These are phyloP conservation scores for Penstemon davidsonii DNA, from an alignment of 257 asterid species.

Conservation along the genomic window DNA sequence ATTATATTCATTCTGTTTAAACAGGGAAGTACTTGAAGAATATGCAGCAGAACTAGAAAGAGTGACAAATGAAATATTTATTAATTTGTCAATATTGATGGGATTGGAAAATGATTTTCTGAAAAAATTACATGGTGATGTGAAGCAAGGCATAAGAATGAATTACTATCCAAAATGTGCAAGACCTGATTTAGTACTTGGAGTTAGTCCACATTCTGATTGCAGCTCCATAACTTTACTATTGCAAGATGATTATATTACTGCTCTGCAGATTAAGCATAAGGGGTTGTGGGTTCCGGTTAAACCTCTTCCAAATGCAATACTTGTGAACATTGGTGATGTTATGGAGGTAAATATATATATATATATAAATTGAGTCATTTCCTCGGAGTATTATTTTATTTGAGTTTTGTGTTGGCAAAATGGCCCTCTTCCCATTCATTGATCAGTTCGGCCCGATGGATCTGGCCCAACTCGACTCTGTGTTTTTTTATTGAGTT, in stretches of 20 bases:
- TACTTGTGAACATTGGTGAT: constrained; percentile 50
- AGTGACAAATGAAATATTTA: constrained; percentile 37
- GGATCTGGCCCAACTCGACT: no score
- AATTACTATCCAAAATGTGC: constrained; percentile 47
- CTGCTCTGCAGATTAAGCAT: constrained; percentile 42
- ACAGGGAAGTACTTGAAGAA: constrained; percentile 44
- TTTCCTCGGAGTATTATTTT: no score
- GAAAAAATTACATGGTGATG: constrained; percentile 32
- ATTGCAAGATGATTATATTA: constrained; percentile 37
- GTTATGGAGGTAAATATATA: constrained; percentile 36
- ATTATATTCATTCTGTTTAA: neutral
- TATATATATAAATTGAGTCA: neutral
- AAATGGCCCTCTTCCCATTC: no score
- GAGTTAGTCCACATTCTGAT: constrained; percentile 51
- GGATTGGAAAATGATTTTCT: constrained; percentile 32
- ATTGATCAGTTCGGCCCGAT: no score
- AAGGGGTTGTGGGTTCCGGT: constrained; percentile 45
- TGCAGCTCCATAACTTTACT: constrained; percentile 39
- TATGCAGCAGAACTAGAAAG: constrained; percentile 36
- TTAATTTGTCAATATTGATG: constrained; percentile 39
- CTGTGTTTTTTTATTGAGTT: no score
- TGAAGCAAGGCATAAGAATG: constrained; percentile 41
- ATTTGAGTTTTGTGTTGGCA: no score
- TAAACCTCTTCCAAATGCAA: constrained; percentile 40
- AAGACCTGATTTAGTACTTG: constrained; percentile 48